Base-by-base conservation (phyloP, 169 alveolate genomes). In the Eimeria maxima region DNA sequence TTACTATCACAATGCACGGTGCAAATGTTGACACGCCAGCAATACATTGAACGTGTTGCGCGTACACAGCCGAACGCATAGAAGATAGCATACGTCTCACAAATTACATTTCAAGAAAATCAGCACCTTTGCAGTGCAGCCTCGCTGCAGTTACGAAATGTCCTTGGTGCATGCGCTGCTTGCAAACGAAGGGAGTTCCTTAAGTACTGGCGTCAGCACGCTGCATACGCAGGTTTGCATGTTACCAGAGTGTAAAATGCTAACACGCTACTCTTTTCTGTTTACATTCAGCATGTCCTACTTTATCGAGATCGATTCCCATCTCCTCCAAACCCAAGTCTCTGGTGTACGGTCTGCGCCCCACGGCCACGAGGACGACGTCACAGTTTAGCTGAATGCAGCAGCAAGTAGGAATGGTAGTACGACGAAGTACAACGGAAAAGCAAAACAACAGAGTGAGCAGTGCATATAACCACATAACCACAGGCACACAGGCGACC, bases 281-380 rank as follows among this genome's bases (percentile, higher is more conserved):
- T 14, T 3, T 6, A 11, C 29, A 1, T 20, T 18, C 65, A 3
- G 3, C 27, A 11, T 81, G 91, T n/a, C 98, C 67, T 97, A 97
- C 78, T 99, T 99, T 42, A 96, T 97, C 97, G 98, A 97, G 78
- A n/a, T 96, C 96, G 24, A 99, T 96, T 10, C 99, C 99, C 55
- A 98, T 96, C 27, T 97, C 98, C 81, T 99, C 99, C 86, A 99
- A 95, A 65, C 99, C 99, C 38, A 99, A 98, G 96, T 98, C 98
- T 60, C 97, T 97, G 45, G 99, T 98, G 97, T 95, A 99, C 60
- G 99, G 99, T 80, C 99, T 98, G 96, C 99, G 98, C 45, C 99
- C 99, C 84, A 99, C 98, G 60, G 99, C 98, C 63, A 99, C 99
- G 93, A 99, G 98, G 53, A 99, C 99, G 57, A 87, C 95, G 87